Conservation (phyloP, 108 stramenopile species). For the Chaetoceros tenuissimus region DNA sequence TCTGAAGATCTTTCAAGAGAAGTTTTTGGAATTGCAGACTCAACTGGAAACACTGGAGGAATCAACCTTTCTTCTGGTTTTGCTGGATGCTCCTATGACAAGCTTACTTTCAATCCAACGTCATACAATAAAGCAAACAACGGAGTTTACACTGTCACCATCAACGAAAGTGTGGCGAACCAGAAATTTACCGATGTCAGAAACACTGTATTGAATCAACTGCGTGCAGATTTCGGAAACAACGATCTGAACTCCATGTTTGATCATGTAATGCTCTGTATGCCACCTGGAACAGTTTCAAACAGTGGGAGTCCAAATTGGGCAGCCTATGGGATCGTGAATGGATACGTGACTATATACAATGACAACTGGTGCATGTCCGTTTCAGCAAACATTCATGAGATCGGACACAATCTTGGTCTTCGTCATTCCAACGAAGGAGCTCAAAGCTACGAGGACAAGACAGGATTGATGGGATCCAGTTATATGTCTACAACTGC, state of each 20-base stretch:
- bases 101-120: slow-evolving; percentile 15
- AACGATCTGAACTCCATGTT: slow-evolving; percentile 9
- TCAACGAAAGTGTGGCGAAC: not conserved
- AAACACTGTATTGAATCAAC: slow-evolving; percentile 3
- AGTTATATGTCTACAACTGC: slow-evolving; percentile 10
- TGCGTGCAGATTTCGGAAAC: not conserved
- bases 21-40: slow-evolving; percentile 1
- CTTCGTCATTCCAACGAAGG: slow-evolving; percentile 14
- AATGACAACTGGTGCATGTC: slow-evolving; percentile 27
- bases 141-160: not conserved
- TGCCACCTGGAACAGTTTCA: slow-evolving; percentile 41
- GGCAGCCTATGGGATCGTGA: slow-evolving; percentile 32
- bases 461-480: slow-evolving; percentile 17
- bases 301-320: slow-evolving; percentile 13
- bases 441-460: slow-evolving; percentile 6
- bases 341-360: slow-evolving; percentile 20
- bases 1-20: not conserved
- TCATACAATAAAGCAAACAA: not conserved
- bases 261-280: slow-evolving; percentile 50
- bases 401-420: slow-evolving; percentile 19
- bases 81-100: slow-evolving; percentile 18
- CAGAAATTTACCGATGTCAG: not conserved
- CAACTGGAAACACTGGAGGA: no score
- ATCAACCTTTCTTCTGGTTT: slow-evolving; percentile 17
- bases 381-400: slow-evolving; percentile 30